Conservation (phyloP, 306 rosid genomes). For the Gynostemma pentaphyllum region DNA sequence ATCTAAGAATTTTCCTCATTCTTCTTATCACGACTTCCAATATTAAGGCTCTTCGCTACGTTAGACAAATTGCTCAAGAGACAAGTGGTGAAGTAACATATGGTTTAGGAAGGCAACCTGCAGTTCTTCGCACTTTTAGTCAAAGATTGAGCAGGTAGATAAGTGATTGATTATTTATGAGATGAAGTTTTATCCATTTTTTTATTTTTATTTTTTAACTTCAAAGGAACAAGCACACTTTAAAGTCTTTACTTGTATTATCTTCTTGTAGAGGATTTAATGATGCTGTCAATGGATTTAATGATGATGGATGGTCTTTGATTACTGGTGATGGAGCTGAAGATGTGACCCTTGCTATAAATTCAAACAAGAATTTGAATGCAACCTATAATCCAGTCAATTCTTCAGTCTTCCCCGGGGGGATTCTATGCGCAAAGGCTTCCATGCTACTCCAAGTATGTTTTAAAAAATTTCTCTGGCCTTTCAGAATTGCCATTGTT, state of each 20-base stretch:
- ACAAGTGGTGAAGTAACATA: conserved; percentile 88
- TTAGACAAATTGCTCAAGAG: conserved; percentile 91
- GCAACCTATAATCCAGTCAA: conserved; percentile 46
- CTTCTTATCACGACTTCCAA: conserved; percentile 11
- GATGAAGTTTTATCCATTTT: not conserved
- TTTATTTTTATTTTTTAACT: not conserved
- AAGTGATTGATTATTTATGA: not conserved
- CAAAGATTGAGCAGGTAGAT: conserved; percentile 82
- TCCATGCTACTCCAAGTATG: conserved; percentile 95
- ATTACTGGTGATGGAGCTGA: conserved; percentile 72
- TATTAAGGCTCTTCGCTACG: conserved; percentile 68
- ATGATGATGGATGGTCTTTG: conserved; percentile 86
- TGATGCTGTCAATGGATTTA: conserved; percentile 94
- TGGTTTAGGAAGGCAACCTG: conserved; percentile 92
- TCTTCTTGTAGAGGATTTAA: conserved; percentile 63
- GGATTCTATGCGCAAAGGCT: conserved; percentile 88
- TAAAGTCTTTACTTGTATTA: not conserved
- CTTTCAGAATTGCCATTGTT: not conserved
- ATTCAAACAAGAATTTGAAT: conserved; percentile 64
- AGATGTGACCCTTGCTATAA: conserved; percentile 73
- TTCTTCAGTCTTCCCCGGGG: conserved; percentile 68
- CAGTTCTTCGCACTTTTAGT: conserved; percentile 84
- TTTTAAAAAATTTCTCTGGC: not conserved
- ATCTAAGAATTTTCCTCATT: not conserved
- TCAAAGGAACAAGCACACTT: not conserved